A percentile compares a stretch with the other conserved stretches of the same genome.
Evolutionary conservation across 2,329 filamentous ascomycete species (phyloP).

Genomic region (Monosporascus sp.): DNA sequence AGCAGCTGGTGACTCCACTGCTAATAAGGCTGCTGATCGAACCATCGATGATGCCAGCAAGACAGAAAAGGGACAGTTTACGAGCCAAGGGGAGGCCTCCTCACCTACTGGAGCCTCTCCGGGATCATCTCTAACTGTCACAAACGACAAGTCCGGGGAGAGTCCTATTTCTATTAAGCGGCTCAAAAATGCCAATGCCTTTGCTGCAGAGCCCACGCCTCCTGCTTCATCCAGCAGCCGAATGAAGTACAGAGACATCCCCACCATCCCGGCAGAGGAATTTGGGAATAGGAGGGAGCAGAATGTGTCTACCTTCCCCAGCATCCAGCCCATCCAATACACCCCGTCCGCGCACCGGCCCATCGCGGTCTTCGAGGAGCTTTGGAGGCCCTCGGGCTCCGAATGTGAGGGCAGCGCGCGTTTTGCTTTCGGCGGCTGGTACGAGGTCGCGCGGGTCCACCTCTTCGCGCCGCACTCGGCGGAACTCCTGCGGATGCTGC

Average conservation of each 20-base stretch:
- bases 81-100: neutral
- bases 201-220: neutral
- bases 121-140: neutral
- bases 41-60: neutral
- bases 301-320: slow-evolving; percentile 2
- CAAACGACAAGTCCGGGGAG: slow-evolving; percentile 1
- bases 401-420: neutral
- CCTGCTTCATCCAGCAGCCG: slow-evolving; percentile 1
- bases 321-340: slow-evolving; percentile 22
- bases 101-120: neutral
- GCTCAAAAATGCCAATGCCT: neutral
- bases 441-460: slow-evolving; percentile 14
- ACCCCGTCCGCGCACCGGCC: slow-evolving; percentile 5
- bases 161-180: neutral
- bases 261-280: slow-evolving; percentile 7
- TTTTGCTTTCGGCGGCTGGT: slow-evolving; percentile 23
- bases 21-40: neutral
- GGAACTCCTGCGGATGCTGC: slow-evolving; percentile 20
- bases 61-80: neutral
- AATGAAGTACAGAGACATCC: slow-evolving; percentile 7
- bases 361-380: slow-evolving; percentile 20
- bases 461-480: slow-evolving; percentile 17
- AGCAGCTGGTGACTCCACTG: neutral
- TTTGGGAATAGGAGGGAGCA: slow-evolving; percentile 1
- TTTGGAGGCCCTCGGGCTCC: neutral